Conservation (phyloP, 2,329 filamentous ascomycete species). For the Lithohypha guttulata region DNA sequence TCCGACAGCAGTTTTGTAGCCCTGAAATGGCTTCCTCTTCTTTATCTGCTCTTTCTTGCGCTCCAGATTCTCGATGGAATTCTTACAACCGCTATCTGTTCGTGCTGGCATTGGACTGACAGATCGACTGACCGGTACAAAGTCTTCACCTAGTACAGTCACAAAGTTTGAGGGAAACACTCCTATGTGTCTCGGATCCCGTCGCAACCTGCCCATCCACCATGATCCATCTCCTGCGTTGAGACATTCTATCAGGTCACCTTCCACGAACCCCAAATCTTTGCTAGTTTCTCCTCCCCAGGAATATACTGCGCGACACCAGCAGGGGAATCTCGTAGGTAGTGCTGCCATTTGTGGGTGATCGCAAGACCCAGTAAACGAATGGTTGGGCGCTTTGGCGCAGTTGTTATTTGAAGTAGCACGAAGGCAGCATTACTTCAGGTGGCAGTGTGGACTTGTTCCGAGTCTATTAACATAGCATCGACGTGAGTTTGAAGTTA, state of each 20-base stretch:
- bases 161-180: slow-evolving; percentile 98
- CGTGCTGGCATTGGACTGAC: slow-evolving; percentile 43
- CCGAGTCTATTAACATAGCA: too few relatives aligned
- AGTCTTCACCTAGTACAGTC: slow-evolving; percentile 72
- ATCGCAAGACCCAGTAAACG: too few relatives aligned
- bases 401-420: too few relatives aligned
- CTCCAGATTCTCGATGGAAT: slow-evolving; percentile 13
- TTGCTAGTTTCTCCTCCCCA: slow-evolving; percentile 93
- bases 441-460: too few relatives aligned
- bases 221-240: slow-evolving; percentile 96
- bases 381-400: too few relatives aligned
- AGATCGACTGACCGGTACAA: slow-evolving; percentile 53
- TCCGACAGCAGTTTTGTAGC: slow-evolving; percentile 41
- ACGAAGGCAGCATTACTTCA: too few relatives aligned
- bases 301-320: slow-evolving; percentile 83
- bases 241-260: slow-evolving; percentile 93
- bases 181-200: slow-evolving; percentile 83
- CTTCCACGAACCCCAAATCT: slow-evolving; percentile 93
- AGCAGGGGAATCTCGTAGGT: slow-evolving; percentile 75
- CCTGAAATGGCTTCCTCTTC: slow-evolving; percentile 54
- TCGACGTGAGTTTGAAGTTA: too few relatives aligned
- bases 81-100: slow-evolving; percentile 29
- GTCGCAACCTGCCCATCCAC: slow-evolving; percentile 89
- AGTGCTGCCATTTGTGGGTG: slow-evolving; percentile 33
- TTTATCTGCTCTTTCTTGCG: slow-evolving; percentile 46